phyloP scores from a whole-genome alignment of 257 asterid genomes.

The Solanum gracilifrons region DNA sequence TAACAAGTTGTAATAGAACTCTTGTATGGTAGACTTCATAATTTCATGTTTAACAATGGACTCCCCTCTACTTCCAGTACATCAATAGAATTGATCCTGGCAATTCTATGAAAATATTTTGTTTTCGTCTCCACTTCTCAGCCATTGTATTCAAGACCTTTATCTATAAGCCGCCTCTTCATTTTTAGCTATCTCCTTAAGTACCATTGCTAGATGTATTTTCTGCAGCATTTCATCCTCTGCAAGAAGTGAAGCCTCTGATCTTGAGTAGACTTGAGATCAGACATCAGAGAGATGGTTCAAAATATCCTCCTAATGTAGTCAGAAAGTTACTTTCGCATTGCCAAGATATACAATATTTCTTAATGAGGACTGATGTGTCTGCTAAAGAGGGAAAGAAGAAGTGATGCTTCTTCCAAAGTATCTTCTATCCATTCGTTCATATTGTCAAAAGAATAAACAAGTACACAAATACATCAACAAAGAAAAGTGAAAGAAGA shows the following conservation, averaged over 20 bases:
- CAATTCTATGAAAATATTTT: too few relatives aligned
- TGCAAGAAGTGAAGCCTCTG: background rate
- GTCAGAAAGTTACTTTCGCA: background rate
- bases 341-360: background rate
- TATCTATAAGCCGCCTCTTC: background rate
- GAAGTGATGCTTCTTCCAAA: background rate
- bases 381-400: background rate
- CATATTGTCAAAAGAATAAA: background rate
- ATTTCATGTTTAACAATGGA: background rate
- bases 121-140: background rate
- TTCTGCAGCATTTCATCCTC: background rate
- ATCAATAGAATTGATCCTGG: too few relatives aligned
- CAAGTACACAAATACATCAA: background rate
- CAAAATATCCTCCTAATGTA: background rate
- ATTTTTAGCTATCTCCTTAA: background rate
- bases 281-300: background rate
- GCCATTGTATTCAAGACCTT: background rate
- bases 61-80: background rate
- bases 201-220: background rate
- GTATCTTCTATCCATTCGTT: background rate
- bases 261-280: background rate
- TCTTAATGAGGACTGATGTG: background rate
- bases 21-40: background rate
- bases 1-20: background rate
- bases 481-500: background rate